Conservation (phyloP, 352 stramenopile genomes). For the Phytophthora pinifolia region DNA sequence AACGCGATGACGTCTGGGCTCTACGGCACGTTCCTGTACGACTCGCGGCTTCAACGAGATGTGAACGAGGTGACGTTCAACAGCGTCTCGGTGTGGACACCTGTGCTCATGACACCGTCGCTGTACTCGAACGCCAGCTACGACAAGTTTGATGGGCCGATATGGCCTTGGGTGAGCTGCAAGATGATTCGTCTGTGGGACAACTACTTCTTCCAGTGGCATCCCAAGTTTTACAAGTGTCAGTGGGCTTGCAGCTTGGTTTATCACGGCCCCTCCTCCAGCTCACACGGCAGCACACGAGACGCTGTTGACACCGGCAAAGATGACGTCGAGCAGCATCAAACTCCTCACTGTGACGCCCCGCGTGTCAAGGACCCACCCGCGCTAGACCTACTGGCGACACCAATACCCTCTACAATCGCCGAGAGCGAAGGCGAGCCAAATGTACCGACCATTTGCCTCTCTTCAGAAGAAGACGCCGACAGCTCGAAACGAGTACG, state of each 20-base stretch:
- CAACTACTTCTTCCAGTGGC: slow-evolving; percentile 86
- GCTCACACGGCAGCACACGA: slow-evolving; percentile 10
- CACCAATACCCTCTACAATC: slow-evolving; percentile 27
- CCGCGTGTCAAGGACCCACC: slow-evolving; percentile 21
- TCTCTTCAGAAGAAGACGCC: slow-evolving; percentile 23
- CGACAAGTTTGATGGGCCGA: slow-evolving; percentile 43
- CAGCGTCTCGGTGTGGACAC: slow-evolving; percentile 81
- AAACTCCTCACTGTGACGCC: slow-evolving; percentile 13
- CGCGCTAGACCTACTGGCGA: slow-evolving; percentile 27
- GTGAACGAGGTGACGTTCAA: slow-evolving; percentile 52
- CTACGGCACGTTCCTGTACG: slow-evolving; percentile 85
- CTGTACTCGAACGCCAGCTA: slow-evolving; percentile 61
- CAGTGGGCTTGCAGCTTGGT: slow-evolving; percentile 66
- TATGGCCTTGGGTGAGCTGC: slow-evolving; percentile 81
- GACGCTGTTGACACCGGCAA: slow-evolving; percentile 3
- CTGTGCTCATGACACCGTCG: slow-evolving; percentile 51
- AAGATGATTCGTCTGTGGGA: slow-evolving; percentile 86
- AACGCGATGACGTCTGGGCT: slow-evolving; percentile 80
- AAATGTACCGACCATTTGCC: slow-evolving; percentile 20
- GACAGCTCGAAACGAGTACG: slow-evolving; percentile 16
- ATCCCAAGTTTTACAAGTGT: slow-evolving; percentile 82
- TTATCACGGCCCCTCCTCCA: slow-evolving; percentile 30
- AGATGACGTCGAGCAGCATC: slow-evolving; percentile 14
- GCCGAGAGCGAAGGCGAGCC: slow-evolving; percentile 20
- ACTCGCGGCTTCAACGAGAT: slow-evolving; percentile 70